phyloP scores from a whole-genome alignment of 179 eudicot species.

The Dionaea muscipula region DNA sequence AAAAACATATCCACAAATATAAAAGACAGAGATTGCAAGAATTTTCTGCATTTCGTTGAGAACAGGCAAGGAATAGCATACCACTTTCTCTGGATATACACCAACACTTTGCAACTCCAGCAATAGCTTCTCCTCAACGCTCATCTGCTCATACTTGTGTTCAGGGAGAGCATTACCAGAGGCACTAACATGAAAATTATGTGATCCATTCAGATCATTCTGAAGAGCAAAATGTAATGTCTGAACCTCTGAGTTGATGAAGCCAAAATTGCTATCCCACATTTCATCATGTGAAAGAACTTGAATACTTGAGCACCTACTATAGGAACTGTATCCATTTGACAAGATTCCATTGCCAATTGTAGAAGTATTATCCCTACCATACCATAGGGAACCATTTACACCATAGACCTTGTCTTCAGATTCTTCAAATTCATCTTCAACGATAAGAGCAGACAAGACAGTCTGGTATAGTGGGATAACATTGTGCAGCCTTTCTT shows the following conservation, averaged over 20 bases:
- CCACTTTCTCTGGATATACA: conserved; percentile 64
- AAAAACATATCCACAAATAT: not conserved
- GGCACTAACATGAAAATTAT: conserved; percentile 22
- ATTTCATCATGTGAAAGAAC: conserved; percentile 31
- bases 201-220: conserved; percentile 29
- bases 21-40: not conserved
- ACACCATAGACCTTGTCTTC: conserved; percentile 35
- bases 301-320: conserved; percentile 28
- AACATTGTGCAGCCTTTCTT: conserved; percentile 20
- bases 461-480: conserved; percentile 69
- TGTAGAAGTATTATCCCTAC: conserved; percentile 20
- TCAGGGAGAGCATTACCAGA: conserved; percentile 37
- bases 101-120: conserved; percentile 84
- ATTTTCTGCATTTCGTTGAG: not conserved
- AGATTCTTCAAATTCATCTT: conserved; percentile 65
- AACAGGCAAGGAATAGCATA: conserved; percentile 22
- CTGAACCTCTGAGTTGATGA: conserved; percentile 29
- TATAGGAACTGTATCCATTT: conserved; percentile 39
- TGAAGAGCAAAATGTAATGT: conserved; percentile 27
- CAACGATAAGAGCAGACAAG: conserved; percentile 75
- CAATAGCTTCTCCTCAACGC: conserved; percentile 52
- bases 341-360: conserved; percentile 28
- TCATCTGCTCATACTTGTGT: conserved; percentile 51
- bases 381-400: conserved; percentile 17
- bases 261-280: conserved; percentile 31